phyloP scores from a whole-genome alignment of 2,329 filamentous ascomycete genomes.

The Colletotrichum viniferum region DNA sequence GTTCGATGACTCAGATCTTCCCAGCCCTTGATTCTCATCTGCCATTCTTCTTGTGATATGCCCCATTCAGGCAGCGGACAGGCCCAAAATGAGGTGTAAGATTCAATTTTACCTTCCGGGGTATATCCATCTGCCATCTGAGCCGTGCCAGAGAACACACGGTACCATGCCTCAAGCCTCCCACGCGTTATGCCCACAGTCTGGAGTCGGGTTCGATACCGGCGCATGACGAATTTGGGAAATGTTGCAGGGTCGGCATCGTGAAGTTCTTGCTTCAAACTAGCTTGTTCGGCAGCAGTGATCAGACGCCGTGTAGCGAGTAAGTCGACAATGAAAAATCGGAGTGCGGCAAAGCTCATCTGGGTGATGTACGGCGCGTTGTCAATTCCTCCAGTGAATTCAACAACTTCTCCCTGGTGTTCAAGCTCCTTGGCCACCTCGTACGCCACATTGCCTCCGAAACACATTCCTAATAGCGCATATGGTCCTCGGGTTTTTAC shows the following conservation, averaged over 20 bases:
- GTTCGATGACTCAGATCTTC: background rate
- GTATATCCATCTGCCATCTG: background rate
- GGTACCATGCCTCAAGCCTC: background rate
- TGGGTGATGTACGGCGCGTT: background rate
- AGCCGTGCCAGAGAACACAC: background rate
- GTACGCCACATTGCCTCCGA: background rate
- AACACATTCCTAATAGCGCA: background rate
- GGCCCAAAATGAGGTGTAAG: background rate
- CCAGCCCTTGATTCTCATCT: background rate
- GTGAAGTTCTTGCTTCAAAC: background rate
- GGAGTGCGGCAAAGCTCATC: background rate
- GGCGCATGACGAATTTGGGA: background rate
- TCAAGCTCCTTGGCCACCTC: background rate
- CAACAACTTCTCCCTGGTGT: background rate
- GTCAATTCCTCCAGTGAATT: background rate
- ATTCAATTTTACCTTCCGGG: background rate
- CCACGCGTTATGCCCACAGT: background rate
- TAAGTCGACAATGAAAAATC: slow-evolving; percentile 4
- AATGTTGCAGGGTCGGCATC: background rate
- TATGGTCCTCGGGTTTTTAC: background rate
- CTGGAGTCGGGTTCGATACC: background rate
- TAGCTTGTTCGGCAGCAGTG: background rate
- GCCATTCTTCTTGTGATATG: background rate
- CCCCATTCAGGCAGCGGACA: background rate
- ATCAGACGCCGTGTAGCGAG: background rate